phyloP scores from a whole-genome alignment of 805 yeast genomes.

The Wickerhamomyces hampshirensis region DNA sequence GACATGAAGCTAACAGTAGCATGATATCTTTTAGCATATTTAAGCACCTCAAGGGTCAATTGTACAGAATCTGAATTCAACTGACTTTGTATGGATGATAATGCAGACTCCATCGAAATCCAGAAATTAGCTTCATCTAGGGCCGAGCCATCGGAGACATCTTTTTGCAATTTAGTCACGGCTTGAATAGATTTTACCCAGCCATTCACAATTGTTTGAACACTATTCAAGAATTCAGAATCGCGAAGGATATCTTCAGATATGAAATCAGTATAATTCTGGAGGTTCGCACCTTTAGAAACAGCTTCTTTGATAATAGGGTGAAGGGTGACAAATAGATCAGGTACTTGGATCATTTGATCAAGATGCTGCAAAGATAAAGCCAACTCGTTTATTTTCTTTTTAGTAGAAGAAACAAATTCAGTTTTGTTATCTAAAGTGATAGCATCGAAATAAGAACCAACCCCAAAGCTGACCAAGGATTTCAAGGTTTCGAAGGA shows the following conservation, averaged over 20 bases:
- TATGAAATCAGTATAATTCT: slow-evolving; percentile 25
- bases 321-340: slow-evolving; percentile 48
- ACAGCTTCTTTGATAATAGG: slow-evolving; percentile 41
- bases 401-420: slow-evolving; percentile 44
- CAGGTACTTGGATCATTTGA: slow-evolving; percentile 65
- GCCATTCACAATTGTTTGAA: slow-evolving; percentile 64
- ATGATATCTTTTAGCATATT: slow-evolving; percentile 72
- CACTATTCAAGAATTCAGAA: slow-evolving; percentile 52
- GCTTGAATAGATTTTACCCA: slow-evolving; percentile 68
- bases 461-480: slow-evolving; percentile 57
- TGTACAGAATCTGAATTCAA: slow-evolving; percentile 47
- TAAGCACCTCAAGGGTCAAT: slow-evolving; percentile 55
- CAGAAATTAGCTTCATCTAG: slow-evolving; percentile 73
- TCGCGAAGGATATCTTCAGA: slow-evolving; percentile 40
- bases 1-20: slow-evolving; percentile 68
- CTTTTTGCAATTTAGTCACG: slow-evolving; percentile 48
- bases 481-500: slow-evolving; percentile 50
- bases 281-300: slow-evolving; percentile 27
- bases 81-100: slow-evolving; percentile 54
- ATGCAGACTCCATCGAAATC: slow-evolving; percentile 62
- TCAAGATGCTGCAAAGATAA: slow-evolving; percentile 63
- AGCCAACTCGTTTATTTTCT: slow-evolving; percentile 64
- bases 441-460: slow-evolving; percentile 62
- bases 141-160: slow-evolving; percentile 50
- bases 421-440: slow-evolving; percentile 26